Conservation (phyloP, 148 eudicot genomes). For the Diospyros lotus region DNA sequence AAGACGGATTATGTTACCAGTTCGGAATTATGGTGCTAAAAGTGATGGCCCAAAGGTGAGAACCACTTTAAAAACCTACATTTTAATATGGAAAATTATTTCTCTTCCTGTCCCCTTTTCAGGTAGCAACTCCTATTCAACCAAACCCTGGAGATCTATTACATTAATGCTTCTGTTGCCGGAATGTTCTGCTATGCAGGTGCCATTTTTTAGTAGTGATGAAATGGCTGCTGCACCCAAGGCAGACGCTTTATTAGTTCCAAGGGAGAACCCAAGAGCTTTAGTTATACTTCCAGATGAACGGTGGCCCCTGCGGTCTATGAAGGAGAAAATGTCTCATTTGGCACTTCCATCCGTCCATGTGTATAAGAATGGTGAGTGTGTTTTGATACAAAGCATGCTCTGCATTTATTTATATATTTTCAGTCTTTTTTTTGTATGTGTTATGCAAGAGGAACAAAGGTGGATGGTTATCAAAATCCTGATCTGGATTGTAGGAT, state of each 20-base stretch:
- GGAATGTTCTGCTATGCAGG: constrained; percentile 25
- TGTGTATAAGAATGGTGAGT: constrained; percentile 17
- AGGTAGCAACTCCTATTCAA: neutral
- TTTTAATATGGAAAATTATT: neutral
- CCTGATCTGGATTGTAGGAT: no score
- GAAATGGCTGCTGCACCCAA: constrained; percentile 19
- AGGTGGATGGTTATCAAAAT: neutral
- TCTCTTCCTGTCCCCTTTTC: neutral
- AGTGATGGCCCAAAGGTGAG: constrained; percentile 56
- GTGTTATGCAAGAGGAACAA: neutral
- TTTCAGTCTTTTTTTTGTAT: neutral
- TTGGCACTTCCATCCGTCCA: constrained; percentile 12
- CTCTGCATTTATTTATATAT: neutral
- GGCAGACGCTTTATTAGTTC: constrained; percentile 22
- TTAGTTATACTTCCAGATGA: constrained; percentile 27
- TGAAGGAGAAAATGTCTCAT: constrained; percentile 17
- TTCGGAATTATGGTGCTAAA: constrained; percentile 41
- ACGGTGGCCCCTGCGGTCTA: constrained; percentile 10
- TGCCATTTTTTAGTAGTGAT: constrained; percentile 40
- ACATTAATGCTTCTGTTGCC: neutral
- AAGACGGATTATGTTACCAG: constrained; percentile 25
- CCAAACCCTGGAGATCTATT: neutral
- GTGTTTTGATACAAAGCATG: neutral
- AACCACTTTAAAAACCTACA: neutral
- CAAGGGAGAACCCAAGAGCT: constrained; percentile 54